phyloP scores from a whole-genome alignment of 2,329 filamentous ascomycete genomes.

The Paraconiothyrium brasiliense region DNA sequence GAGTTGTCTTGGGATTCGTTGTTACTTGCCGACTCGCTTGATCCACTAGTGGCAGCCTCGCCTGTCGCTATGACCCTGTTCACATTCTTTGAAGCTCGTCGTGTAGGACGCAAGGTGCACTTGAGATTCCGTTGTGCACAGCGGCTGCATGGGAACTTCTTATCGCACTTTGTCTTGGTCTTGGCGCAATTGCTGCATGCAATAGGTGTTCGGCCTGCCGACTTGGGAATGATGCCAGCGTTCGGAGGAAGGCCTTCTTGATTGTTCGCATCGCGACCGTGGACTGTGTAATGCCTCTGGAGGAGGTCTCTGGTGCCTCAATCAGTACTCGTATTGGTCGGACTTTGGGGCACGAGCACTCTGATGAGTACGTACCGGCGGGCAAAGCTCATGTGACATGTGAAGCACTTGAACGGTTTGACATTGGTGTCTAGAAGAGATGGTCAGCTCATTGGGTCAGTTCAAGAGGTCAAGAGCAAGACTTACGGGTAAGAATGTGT shows the following conservation, averaged over 20 bases:
- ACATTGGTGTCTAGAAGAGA: conserved; percentile 59
- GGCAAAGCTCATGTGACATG: conserved; percentile 64
- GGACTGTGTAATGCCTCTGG: conserved; percentile 62
- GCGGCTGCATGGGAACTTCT: conserved; percentile 63
- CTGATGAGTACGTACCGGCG: conserved; percentile 53
- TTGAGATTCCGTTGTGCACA: conserved; percentile 60
- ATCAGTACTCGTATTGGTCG: conserved; percentile 24
- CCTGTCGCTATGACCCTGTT: conserved; percentile 38
- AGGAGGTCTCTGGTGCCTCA: conserved; percentile 56
- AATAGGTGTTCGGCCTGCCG: conserved; percentile 61
- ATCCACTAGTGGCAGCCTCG: conserved; percentile 39
- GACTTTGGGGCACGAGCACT: not conserved
- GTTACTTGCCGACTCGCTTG: conserved; percentile 47
- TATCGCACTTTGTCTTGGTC: conserved; percentile 64
- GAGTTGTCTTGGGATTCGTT: conserved; percentile 44
- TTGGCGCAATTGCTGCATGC: conserved; percentile 64
- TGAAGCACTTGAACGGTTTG: conserved; percentile 65
- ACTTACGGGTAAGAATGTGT: conserved; percentile 62
- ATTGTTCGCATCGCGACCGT: conserved; percentile 60
- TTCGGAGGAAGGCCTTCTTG: conserved; percentile 58
- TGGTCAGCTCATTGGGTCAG: conserved; percentile 17
- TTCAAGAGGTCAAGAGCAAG: conserved; percentile 1
- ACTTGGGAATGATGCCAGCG: conserved; percentile 62
- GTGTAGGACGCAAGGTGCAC: conserved; percentile 58
- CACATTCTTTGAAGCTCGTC: conserved; percentile 56